Evolutionary conservation across 352 stramenopile species (phyloP), one percentile per base, ranked within the genome.

Genomic region (Globisporangium radiosum): DNA sequence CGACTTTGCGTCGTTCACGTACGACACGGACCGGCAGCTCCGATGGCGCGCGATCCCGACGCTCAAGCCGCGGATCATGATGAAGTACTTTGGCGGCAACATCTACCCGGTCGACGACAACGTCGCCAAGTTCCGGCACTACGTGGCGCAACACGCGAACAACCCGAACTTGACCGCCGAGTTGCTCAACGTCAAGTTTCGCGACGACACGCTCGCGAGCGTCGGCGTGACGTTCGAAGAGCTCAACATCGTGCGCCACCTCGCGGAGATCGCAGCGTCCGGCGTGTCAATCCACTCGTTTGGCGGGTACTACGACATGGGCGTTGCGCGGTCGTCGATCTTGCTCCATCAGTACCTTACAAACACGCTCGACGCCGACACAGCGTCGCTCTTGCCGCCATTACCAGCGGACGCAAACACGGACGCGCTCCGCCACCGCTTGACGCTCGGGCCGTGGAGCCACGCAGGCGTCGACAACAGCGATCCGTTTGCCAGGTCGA

Each of bases 231-330:
- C 69, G 7, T 63, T 78, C 43, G 59, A 74, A 9, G 65, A 90
- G 45, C 19, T 90, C 47, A 71, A 91, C 61, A 68, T 70, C 4
- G 66, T 80, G 55, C 79, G 80, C 36, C 66, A 87, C 36, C 63
- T 93, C 19, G 67, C 56, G 36, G 70, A 82, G 8, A 82, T 93
- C 55, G 79, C 84, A 45, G 62, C 74, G 25, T 91, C 84, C 15
- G 77, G 76, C 17, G 79, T 90, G n/a, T 78, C 81, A 11, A 67
- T 93, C 57, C 73, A 88, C 54, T 74, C 74, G 44, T 79, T 87
- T 38, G 78, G 71, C 15, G 84, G 84, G 37, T 93, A 89, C 66
- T 93, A 90, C 69, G 84, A 93, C 50, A 88, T 90, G 75, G 79
- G 72, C 40, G 64, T 84, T 10, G 73, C 84, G 9, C 79, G 76